Conservation (phyloP, 306 rosid genomes). For the Phaseolus lunatus region DNA sequence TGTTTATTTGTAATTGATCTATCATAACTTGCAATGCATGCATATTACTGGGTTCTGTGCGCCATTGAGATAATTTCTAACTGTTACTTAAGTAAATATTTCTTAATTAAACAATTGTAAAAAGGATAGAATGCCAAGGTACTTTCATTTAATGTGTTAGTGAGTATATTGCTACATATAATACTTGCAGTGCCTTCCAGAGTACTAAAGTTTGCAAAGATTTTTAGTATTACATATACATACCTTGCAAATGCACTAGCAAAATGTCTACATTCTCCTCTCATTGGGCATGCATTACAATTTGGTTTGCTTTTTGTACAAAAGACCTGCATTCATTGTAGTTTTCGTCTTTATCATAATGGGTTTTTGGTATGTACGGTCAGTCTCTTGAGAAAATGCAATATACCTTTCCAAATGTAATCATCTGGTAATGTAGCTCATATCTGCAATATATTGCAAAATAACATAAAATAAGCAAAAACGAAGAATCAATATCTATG, state of each 20-base stretch:
- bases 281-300: conserved; percentile 99
- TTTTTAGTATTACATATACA: conserved; percentile 12
- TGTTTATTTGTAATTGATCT: conserved; percentile 47
- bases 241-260: conserved; percentile 99
- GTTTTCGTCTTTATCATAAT: conserved; percentile 40
- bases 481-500: conserved; percentile 10
- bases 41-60: conserved; percentile 22
- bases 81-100: background rate
- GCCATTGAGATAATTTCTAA: conserved; percentile 18
- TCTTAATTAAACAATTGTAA: conserved; percentile 27
- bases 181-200: conserved; percentile 37
- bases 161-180: conserved; percentile 14
- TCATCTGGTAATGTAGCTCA: conserved; percentile 98
- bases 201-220: conserved; percentile 28
- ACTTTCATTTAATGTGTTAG: conserved; percentile 8
- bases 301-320: conserved; percentile 98
- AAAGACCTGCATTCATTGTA: conserved; percentile 75
- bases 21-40: conserved; percentile 39
- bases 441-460: conserved; percentile 68
- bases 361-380: conserved; percentile 39
- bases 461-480: conserved; percentile 15
- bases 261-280: conserved; percentile 98
- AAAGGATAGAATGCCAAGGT: conserved; percentile 32
- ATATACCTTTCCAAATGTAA: conserved; percentile 97
- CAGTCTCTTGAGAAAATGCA: conserved; percentile 38